Evolutionary conservation across 176 grass and related monocot species (phyloP).

Genomic region (Themeda triandra): DNA sequence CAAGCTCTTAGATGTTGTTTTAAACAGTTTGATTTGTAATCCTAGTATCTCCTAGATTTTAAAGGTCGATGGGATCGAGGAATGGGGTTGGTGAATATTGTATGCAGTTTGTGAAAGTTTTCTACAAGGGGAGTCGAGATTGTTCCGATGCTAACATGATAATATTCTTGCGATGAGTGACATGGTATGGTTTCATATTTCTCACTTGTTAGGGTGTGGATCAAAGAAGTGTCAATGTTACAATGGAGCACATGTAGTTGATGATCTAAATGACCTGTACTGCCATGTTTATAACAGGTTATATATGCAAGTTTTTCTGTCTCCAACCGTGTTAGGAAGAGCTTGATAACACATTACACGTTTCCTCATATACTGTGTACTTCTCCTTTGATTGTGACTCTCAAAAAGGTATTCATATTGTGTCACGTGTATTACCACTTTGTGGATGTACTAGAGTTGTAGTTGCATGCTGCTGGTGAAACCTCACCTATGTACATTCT

Average conservation of each 20-base stretch:
- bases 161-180: neutral
- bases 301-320: neutral
- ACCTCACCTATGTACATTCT: neutral
- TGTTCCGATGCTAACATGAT: neutral
- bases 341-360: neutral
- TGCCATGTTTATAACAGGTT: neutral
- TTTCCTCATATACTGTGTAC: neutral
- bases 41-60: neutral
- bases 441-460: neutral
- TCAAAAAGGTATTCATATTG: neutral
- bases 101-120: neutral
- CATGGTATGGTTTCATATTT: neutral
- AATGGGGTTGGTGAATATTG: neutral
- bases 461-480: neutral
- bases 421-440: neutral
- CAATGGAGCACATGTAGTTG: neutral
- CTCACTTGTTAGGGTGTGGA: neutral
- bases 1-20: neutral
- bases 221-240: neutral
- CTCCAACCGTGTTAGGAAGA: neutral
- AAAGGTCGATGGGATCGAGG: neutral
- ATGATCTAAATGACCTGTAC: neutral
- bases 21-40: neutral
- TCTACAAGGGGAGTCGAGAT: neutral
- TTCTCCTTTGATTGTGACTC: neutral